Conservation (phyloP, 371 early-diverging fungal species). For the Mucor lusitanicus region DNA sequence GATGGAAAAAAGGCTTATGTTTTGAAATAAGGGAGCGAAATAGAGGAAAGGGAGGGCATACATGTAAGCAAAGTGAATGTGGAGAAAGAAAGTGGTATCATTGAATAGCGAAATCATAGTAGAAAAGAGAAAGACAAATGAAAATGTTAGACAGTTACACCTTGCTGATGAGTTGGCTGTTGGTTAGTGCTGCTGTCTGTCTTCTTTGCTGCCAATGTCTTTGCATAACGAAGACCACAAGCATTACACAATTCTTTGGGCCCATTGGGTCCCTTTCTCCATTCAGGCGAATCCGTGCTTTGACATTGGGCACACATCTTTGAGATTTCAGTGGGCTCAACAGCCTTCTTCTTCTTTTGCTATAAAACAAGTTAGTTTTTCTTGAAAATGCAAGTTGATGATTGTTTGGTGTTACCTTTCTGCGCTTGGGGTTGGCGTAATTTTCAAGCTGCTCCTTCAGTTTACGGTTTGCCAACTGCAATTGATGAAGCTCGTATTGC, state of each 20-base stretch:
- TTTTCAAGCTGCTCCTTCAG: slow-evolving; percentile 43
- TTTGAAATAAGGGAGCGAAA: no score
- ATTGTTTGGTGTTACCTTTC: slow-evolving; percentile 21
- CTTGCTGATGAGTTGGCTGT: neutral
- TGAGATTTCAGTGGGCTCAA: slow-evolving; percentile 16
- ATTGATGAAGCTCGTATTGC: slow-evolving; percentile 57
- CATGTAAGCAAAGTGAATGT: no score
- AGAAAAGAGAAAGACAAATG: neutral
- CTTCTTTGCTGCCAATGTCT: slow-evolving; percentile 18
- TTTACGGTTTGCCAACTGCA: slow-evolving; percentile 43
- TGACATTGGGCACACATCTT: slow-evolving; percentile 64
- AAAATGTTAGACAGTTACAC: neutral
- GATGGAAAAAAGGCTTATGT: no score
- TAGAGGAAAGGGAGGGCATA: no score
- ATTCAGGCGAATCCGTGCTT: slow-evolving; percentile 78
- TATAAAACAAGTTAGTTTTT: slow-evolving; percentile 1
- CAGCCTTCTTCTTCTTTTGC: slow-evolving; percentile 34
- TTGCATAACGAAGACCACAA: slow-evolving; percentile 72
- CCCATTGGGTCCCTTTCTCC: slow-evolving; percentile 84
- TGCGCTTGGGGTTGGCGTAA: slow-evolving; percentile 25
- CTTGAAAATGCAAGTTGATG: no score
- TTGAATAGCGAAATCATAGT: neutral
- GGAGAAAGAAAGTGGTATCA: neutral
- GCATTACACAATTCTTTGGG: slow-evolving; percentile 85
- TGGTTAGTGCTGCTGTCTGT: neutral